phyloP scores from a whole-genome alignment of 257 asterid genomes.

The Cinchona pubescens region DNA sequence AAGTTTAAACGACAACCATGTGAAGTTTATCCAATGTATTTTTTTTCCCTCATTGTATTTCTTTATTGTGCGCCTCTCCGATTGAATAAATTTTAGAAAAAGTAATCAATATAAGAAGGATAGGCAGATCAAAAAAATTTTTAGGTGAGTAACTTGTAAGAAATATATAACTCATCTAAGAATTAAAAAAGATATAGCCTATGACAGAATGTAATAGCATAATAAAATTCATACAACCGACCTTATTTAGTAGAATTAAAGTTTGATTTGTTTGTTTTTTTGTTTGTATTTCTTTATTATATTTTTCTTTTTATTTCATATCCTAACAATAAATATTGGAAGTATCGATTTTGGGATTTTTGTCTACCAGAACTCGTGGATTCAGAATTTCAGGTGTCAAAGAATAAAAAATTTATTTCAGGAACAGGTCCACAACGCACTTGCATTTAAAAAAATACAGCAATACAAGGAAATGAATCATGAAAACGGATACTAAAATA shows the following conservation, averaged over 20 bases:
- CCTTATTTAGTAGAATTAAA: too few species aligned
- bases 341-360: neutral
- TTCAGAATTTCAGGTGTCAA: neutral
- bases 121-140: too few species aligned
- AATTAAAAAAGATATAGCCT: too few species aligned
- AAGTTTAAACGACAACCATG: neutral
- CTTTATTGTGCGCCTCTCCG: neutral
- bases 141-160: too few species aligned
- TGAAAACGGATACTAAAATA: neutral
- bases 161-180: too few species aligned
- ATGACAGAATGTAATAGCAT: too few species aligned
- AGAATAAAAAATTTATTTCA: neutral
- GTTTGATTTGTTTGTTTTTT: too few species aligned
- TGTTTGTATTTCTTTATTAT: neutral
- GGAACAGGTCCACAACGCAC: neutral
- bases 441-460: neutral
- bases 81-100: too few species aligned
- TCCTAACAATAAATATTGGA: conserved; percentile 1
- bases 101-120: too few species aligned
- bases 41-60: neutral
- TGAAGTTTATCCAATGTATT: neutral
- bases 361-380: neutral
- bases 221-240: too few species aligned
- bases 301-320: neutral
- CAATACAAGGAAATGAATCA: neutral